Conservation (phyloP, 768 basidiomycete species). For the Lentinula lateritia region DNA sequence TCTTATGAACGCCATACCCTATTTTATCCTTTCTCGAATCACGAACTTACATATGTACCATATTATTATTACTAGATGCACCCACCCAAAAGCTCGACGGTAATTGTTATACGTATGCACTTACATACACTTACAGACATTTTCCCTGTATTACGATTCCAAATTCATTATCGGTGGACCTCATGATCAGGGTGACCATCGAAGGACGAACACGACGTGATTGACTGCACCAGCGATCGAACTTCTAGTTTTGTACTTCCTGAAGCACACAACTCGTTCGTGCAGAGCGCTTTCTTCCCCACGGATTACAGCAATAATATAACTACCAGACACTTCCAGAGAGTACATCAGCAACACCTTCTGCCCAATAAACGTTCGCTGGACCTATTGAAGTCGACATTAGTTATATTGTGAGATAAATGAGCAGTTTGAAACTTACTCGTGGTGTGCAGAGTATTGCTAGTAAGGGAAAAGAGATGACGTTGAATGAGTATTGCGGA, state of each 20-base stretch:
- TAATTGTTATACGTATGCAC: too few species aligned
- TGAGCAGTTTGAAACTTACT: constrained; percentile 26
- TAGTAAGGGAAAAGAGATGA: constrained; percentile 13
- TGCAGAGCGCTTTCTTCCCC: too few species aligned
- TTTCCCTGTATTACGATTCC: too few species aligned
- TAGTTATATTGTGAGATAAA: neutral
- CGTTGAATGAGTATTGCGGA: too few species aligned
- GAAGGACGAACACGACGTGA: too few species aligned
- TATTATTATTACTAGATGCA: neutral
- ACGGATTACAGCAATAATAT: neutral
- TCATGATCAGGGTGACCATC: too few species aligned
- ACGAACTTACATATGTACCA: neutral
- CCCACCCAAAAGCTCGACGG: too few species aligned
- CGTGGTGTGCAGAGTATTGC: constrained; percentile 51
- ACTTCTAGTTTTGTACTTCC: too few species aligned
- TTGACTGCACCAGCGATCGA: too few species aligned
- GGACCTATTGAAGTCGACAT: constrained; percentile 21
- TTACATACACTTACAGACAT: too few species aligned
- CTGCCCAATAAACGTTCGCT: constrained; percentile 33
- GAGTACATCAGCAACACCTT: constrained; percentile 22
- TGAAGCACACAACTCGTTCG: too few species aligned
- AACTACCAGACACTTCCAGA: constrained; percentile 12
- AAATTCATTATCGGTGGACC: too few species aligned
- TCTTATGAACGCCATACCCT: neutral
- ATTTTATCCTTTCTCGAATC: neutral